Conservation (phyloP, 2,329 filamentous ascomycete genomes). For the Pseudogymnoascus sp. region DNA sequence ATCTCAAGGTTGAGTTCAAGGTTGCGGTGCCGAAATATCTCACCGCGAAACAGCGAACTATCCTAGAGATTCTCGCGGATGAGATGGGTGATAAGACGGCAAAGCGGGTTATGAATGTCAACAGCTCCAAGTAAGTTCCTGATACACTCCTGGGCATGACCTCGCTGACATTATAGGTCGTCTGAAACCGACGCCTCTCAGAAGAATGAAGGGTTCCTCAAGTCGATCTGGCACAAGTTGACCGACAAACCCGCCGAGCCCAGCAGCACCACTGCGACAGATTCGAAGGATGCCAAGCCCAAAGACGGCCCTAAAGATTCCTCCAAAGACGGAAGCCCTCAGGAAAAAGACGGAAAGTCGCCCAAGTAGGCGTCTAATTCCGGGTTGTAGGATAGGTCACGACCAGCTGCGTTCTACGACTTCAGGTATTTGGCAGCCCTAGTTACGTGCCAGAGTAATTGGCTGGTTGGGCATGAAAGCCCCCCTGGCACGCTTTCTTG, state of each 20-base stretch:
- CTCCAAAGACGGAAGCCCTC: background rate
- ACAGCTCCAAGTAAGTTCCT: conserved; percentile 40
- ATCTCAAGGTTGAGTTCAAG: conserved; percentile 89
- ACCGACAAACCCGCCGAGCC: conserved; percentile 52
- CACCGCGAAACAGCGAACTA: conserved; percentile 80
- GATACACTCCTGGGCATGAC: background rate
- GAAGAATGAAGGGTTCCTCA: conserved; percentile 82
- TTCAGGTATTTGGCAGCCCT: background rate
- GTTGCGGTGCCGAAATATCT: conserved; percentile 94
- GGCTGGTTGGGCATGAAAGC: background rate
- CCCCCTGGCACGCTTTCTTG: background rate
- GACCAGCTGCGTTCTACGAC: background rate
- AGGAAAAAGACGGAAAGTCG: conserved; percentile 15
- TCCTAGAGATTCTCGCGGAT: conserved; percentile 91
- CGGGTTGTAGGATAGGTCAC: background rate
- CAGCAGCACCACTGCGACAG: background rate
- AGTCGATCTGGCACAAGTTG: conserved; percentile 85
- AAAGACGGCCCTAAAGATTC: background rate
- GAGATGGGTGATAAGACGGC: conserved; percentile 91
- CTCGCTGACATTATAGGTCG: background rate
- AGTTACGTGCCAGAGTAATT: background rate
- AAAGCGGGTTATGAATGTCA: conserved; percentile 83
- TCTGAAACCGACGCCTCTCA: conserved; percentile 35
- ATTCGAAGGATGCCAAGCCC: conserved; percentile 9
- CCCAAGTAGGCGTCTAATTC: conserved; percentile 16